Percentiles rank a stretch among this genome's conserved stretches.
These are phyloP conservation scores for Pleurotus djamor DNA, from an alignment of 768 basidiomycete species.

Conservation along the genomic window DNA sequence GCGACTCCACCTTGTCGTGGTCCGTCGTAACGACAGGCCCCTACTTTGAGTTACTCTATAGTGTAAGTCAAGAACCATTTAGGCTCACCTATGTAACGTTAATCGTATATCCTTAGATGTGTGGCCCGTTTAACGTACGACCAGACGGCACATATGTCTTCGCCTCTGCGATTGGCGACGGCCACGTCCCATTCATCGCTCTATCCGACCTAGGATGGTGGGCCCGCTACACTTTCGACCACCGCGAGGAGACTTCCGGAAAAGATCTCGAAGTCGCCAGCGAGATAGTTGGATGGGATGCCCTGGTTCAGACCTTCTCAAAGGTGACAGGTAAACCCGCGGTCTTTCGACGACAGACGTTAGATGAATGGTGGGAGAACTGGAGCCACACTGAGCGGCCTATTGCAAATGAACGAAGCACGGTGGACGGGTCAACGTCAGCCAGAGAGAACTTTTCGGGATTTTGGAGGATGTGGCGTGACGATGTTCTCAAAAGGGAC, in stretches of 20 bases:
- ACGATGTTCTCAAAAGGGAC: slow-evolving; percentile 39
- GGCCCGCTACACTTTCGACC: slow-evolving; percentile 35
- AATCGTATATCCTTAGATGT: slow-evolving; percentile 15
- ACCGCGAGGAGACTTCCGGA: slow-evolving; percentile 29
- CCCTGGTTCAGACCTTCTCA: slow-evolving; percentile 33
- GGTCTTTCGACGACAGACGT: slow-evolving; percentile 23
- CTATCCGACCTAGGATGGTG: slow-evolving; percentile 38
- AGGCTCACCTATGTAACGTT: no score
- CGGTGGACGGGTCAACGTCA: slow-evolving; percentile 25
- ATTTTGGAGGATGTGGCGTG: slow-evolving; percentile 41
- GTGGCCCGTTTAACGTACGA: slow-evolving; percentile 30
- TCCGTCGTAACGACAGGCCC: slow-evolving; percentile 33
- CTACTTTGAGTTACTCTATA: slow-evolving; percentile 40
- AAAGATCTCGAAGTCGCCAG: slow-evolving; percentile 34
- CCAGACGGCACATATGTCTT: slow-evolving; percentile 38
- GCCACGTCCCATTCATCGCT: slow-evolving; percentile 35
- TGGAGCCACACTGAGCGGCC: slow-evolving; percentile 24
- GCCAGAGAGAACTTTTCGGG: slow-evolving; percentile 37
- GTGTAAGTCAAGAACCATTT: slow-evolving; percentile 19
- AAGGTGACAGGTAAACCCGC: slow-evolving; percentile 33
- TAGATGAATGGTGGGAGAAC: slow-evolving; percentile 30
- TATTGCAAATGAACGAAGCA: slow-evolving; percentile 24
- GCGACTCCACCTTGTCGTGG: slow-evolving; percentile 29
- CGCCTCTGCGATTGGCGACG: slow-evolving; percentile 30
- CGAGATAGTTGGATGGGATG: slow-evolving; percentile 32